These are phyloP conservation scores for Cercophora newfieldiana DNA, from an alignment of 495 filamentous ascomycete genomes.

Conservation along the genomic window DNA sequence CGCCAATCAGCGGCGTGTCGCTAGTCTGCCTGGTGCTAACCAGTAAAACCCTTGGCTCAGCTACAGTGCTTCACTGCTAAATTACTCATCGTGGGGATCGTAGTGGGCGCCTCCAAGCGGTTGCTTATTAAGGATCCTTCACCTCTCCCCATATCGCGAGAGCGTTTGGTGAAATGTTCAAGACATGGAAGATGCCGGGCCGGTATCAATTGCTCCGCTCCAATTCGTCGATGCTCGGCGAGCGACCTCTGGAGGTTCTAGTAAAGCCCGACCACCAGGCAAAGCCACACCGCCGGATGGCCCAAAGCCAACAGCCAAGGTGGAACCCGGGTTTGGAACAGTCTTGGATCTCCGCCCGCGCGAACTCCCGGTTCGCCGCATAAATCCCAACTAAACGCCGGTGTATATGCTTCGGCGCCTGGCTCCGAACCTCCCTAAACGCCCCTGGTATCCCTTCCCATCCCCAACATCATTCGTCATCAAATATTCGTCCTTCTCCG, in stretches of 20 bases:
- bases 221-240: too few relatives aligned
- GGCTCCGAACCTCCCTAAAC: not conserved
- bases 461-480: slow-evolving; percentile 5
- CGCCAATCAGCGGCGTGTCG: not conserved
- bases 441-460: not conserved
- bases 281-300: not conserved
- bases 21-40: not conserved
- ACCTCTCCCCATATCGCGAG: not conserved
- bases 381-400: not conserved
- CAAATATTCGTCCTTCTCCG: not conserved
- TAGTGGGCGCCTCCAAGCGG: not conserved
- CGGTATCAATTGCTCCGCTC: not conserved
- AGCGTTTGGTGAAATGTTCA: not conserved
- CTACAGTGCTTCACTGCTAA: not conserved
- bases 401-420: not conserved
- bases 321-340: not conserved
- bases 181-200: not conserved
- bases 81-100: not conserved
- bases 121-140: not conserved
- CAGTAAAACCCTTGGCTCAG: not conserved
- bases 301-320: not conserved
- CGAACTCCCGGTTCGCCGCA: not conserved
- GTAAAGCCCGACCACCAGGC: not conserved
- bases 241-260: not conserved
- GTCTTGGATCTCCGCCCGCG: not conserved